Percentiles rank a stretch among this genome's conserved stretches.
Evolutionary conservation across 177 flowering plant species (phyloP).

Genomic region (Telopea speciosissima): DNA sequence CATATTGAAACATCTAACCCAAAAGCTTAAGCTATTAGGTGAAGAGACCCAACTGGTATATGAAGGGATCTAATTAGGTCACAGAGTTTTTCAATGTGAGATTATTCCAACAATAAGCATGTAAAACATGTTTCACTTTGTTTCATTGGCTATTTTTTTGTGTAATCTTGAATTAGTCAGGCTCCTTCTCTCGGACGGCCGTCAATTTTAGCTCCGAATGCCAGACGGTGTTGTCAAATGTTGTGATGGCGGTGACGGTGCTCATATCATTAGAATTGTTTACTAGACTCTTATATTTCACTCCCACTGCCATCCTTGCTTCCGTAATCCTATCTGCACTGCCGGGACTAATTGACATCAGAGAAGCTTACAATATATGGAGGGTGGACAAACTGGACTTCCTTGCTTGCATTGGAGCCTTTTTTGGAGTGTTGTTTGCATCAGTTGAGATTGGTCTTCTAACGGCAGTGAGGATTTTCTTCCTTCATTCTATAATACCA

Average conservation of each 20-base stretch:
- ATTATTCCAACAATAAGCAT: no score
- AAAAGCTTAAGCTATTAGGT: no score
- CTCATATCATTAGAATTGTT: slow-evolving; percentile 45
- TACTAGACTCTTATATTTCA: slow-evolving; percentile 61
- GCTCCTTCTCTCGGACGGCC: slow-evolving; percentile 84
- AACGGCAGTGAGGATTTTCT: slow-evolving; percentile 39
- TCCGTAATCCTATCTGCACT: slow-evolving; percentile 77
- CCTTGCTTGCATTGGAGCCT: slow-evolving; percentile 70
- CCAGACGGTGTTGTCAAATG: slow-evolving; percentile 64
- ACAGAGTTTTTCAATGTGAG: no score
- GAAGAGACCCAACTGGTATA: no score
- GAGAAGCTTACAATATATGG: slow-evolving; percentile 51
- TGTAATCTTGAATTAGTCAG: slow-evolving; percentile 21
- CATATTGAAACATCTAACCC: no score
- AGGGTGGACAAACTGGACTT: slow-evolving; percentile 80
- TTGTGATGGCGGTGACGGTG: slow-evolving; percentile 77
- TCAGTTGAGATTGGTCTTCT: slow-evolving; percentile 79
- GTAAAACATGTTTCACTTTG: no score
- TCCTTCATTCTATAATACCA: neutral
- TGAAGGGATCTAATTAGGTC: no score
- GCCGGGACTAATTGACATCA: slow-evolving; percentile 65
- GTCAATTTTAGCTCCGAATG: slow-evolving; percentile 88
- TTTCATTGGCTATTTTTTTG: neutral
- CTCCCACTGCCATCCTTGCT: slow-evolving; percentile 70
- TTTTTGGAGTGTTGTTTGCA: slow-evolving; percentile 66